A percentile compares a stretch with the other conserved stretches of the same genome.
These are phyloP conservation scores for Hemisphaericaspora xylanilytica DNA, from an alignment of 1,139 yeast species.

Conservation along the genomic window DNA sequence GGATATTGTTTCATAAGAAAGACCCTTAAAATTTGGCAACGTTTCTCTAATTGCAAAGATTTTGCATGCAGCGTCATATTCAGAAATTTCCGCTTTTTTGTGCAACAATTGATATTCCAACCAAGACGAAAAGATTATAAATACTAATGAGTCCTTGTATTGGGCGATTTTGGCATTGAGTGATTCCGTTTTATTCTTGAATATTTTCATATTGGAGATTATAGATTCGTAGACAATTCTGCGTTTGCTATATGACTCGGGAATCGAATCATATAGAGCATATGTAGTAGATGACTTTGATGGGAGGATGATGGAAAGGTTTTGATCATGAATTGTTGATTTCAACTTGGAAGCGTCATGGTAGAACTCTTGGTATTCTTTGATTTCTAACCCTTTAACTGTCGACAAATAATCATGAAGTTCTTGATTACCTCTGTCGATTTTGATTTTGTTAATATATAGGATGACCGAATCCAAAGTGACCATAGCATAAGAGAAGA, in stretches of 20 bases:
- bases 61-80: constrained; percentile 45
- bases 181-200: constrained; percentile 39
- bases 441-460: constrained; percentile 39
- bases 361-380: constrained; percentile 31
- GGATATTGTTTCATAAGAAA: constrained; percentile 54
- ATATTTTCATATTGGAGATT: constrained; percentile 34
- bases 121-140: constrained; percentile 43
- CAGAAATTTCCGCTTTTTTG: constrained; percentile 27
- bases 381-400: constrained; percentile 29
- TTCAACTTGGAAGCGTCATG: constrained; percentile 26
- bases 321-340: constrained; percentile 18
- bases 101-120: constrained; percentile 34
- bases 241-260: constrained; percentile 27
- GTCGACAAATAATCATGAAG: constrained; percentile 26
- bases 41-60: constrained; percentile 39
- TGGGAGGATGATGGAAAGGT: constrained; percentile 31
- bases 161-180: constrained; percentile 43
- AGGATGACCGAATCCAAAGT: constrained; percentile 28
- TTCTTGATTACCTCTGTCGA: constrained; percentile 18
- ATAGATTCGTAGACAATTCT: constrained; percentile 30
- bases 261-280: constrained; percentile 33
- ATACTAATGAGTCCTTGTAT: constrained; percentile 43
- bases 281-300: constrained; percentile 28
- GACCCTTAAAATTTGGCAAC: constrained; percentile 49
- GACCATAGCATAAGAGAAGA: constrained; percentile 46